These are phyloP conservation scores for Withania somnifera DNA, from an alignment of 305 asterid genomes.

Conservation along the genomic window DNA sequence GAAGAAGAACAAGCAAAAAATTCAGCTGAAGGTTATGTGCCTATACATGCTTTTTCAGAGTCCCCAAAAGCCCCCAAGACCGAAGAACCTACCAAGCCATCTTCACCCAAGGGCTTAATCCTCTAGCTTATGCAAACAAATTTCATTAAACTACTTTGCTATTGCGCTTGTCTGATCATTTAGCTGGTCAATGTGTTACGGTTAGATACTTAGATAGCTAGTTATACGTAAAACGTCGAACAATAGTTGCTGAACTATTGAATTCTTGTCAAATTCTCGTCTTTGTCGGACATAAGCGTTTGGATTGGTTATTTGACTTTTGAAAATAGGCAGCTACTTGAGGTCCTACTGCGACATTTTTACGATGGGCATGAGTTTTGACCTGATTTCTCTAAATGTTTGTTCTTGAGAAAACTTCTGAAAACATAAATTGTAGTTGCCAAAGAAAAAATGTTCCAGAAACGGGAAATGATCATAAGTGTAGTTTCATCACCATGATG, in stretches of 20 bases:
- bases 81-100: constrained; percentile 19
- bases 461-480: not conserved
- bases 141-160: not conserved
- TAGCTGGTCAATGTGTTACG: not conserved
- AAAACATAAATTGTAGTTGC: not conserved
- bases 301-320: not conserved
- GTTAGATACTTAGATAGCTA: not conserved
- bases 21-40: constrained; percentile 17
- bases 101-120: constrained; percentile 44
- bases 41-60: constrained; percentile 11
- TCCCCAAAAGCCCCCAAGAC: constrained; percentile 15
- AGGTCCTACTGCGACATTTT: not conserved
- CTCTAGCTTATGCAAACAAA: constrained; percentile 19
- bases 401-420: not conserved
- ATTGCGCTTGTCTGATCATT: not conserved
- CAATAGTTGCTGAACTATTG: not conserved
- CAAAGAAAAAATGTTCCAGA: not conserved
- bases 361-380: not conserved
- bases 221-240: not conserved
- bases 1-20: constrained; percentile 42
- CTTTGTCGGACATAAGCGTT: not conserved
- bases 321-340: not conserved
- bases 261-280: not conserved
- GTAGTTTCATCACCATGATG: not conserved
- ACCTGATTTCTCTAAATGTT: not conserved